phyloP scores from a whole-genome alignment of 371 early-diverging fungal genomes.

The Mucor racemosus region DNA sequence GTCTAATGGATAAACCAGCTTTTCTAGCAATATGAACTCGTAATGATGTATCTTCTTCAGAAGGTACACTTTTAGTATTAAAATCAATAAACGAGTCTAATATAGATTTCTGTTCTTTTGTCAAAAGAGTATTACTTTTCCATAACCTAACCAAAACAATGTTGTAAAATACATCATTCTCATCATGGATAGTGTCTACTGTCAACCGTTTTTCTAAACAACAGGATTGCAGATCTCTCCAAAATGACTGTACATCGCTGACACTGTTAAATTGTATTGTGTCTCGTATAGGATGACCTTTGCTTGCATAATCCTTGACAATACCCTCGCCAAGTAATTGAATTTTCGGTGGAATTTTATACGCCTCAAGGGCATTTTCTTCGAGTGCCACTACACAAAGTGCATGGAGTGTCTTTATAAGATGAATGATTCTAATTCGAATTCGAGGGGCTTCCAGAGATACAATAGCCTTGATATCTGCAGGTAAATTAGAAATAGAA shows the following conservation, averaged over 20 bases:
- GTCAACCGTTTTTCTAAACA: background rate
- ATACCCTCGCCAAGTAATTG: background rate
- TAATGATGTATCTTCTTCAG: conserved; percentile 9
- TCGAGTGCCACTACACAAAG: conserved; percentile 10
- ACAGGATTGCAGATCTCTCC: conserved; percentile 11
- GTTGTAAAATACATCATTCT: conserved; percentile 11
- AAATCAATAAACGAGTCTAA: conserved; percentile 21
- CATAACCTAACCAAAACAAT: conserved; percentile 5
- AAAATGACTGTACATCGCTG: conserved; percentile 7
- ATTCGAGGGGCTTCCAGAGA: background rate
- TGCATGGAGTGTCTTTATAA: background rate
- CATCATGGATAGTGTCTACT: background rate
- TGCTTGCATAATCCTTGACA: conserved; percentile 8
- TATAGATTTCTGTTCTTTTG: conserved; percentile 10
- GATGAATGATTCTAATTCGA: background rate
- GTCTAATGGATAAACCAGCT: background rate
- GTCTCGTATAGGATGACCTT: background rate
- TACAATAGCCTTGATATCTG: conserved; percentile 11
- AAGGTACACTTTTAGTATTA: conserved; percentile 4
- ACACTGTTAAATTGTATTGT: conserved; percentile 3
- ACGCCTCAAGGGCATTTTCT: background rate
- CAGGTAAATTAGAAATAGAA: conserved; percentile 10
- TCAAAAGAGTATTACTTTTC: background rate
- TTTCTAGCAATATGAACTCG: conserved; percentile 6
- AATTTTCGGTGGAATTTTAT: background rate